phyloP scores from a whole-genome alignment of 2,329 filamentous ascomycete species.

The Fusarium sterilihyphosum region DNA sequence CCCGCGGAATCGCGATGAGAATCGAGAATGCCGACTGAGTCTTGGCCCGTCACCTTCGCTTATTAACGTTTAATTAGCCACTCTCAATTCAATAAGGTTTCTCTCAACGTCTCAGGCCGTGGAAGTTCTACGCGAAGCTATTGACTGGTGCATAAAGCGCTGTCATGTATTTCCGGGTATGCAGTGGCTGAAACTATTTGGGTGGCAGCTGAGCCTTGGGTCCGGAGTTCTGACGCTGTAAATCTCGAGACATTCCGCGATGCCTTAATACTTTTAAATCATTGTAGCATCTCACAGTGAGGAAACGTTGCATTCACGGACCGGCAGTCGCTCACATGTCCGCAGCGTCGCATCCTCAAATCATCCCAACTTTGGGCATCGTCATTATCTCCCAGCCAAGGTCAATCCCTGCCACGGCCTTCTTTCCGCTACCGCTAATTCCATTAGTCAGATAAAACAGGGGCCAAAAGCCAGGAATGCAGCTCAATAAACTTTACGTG shows the following conservation, averaged over 20 bases:
- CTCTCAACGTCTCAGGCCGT: neutral
- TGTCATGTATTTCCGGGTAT: neutral
- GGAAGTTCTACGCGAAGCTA: neutral
- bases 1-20: neutral
- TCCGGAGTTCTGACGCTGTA: neutral
- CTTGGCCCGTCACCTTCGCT: neutral
- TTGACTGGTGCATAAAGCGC: neutral
- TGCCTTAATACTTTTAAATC: fast-evolving
- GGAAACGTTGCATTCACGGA: too few species aligned
- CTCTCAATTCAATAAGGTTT: neutral
- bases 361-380: neutral
- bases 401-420: neutral
- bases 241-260: neutral
- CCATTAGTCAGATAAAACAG: neutral
- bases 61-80: neutral
- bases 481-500: neutral
- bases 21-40: neutral
- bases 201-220: neutral
- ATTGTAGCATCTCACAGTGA: neutral
- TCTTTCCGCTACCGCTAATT: neutral
- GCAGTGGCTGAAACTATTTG: neutral
- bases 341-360: neutral
- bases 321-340: neutral
- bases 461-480: neutral
- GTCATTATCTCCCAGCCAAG: neutral